Base-by-base conservation (phyloP, 2,329 filamentous ascomycete species). In the Sporothrix luriei region DNA sequence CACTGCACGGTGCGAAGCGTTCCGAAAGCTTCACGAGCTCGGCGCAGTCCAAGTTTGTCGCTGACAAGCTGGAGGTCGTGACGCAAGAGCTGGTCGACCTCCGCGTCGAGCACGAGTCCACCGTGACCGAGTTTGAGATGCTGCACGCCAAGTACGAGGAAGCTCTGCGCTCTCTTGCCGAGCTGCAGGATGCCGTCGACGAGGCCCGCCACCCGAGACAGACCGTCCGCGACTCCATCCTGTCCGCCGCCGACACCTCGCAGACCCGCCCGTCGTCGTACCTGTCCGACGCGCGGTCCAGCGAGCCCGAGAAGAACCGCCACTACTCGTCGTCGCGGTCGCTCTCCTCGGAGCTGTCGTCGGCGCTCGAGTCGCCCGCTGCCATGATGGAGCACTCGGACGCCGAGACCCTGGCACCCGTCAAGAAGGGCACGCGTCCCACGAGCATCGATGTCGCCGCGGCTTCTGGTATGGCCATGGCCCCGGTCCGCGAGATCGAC, bases 301-400 rank as follows among this genome's bases (percentile, higher is more conserved):
- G 87, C 81, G 90, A 88, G 77, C 82, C 87, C 78, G 93, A 90
- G 82, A 86, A 89, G 82, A 83, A 81, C 74, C 81, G 83, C 79
- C 88, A 88, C 80, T 85, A 83, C 77, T 92, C 91, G 80, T 94
- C 91, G 76, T 94, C 93, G 82, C 93, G 90, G 79, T 97, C 93
- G 77, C 90, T 97, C 75, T 97, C 93, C 74, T 95, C 93, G 82
- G 95, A 98, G 82, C 87, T 97, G 78, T 97, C 92, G 76, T 97
- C 91, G 79, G 92, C 88, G 83, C 88, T 91, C 86, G 91, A 91
- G 76, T 92, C 91, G 77, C 87, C 88, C 75, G 84, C 84, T 75
- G 89, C 88, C 73, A 84, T 83, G 73, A 84, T 83, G 73, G 88
- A 90, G 74, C 84, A 85, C 65, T 88, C 87, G 74, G 87, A 89